phyloP scores from a whole-genome alignment of 2,329 filamentous ascomycete species.

The Decorospora gaudefroyi region DNA sequence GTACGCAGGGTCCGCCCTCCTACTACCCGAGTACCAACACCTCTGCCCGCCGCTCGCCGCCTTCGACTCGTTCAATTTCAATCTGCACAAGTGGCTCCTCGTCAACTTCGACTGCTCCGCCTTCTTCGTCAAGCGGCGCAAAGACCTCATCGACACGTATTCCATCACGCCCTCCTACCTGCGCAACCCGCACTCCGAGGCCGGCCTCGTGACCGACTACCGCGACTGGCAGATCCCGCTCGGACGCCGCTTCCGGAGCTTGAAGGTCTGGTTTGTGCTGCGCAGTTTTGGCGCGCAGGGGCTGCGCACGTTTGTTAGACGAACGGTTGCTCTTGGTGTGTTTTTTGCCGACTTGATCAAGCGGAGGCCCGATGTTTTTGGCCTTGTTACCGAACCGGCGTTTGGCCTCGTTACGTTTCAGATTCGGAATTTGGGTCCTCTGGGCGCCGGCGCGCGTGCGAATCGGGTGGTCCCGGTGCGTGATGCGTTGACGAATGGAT shows the following conservation, averaged over 20 bases:
- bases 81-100: slow-evolving; percentile 97
- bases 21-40: slow-evolving; percentile 79
- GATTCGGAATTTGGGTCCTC: slow-evolving; percentile 44
- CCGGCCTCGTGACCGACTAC: slow-evolving; percentile 88
- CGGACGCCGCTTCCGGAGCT: slow-evolving; percentile 79
- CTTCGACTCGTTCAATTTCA: slow-evolving; percentile 91
- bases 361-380: slow-evolving; percentile 70
- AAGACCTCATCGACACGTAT: slow-evolving; percentile 77
- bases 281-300: slow-evolving; percentile 79
- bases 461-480: slow-evolving; percentile 33
- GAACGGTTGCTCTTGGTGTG: slow-evolving; percentile 71
- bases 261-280: slow-evolving; percentile 96
- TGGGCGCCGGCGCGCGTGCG: not conserved
- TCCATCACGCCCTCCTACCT: slow-evolving; percentile 82
- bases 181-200: slow-evolving; percentile 77
- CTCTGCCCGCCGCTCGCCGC: slow-evolving; percentile 63
- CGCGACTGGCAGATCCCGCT: slow-evolving; percentile 97
- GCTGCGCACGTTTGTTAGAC: slow-evolving; percentile 71
- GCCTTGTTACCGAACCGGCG: slow-evolving; percentile 71
- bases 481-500: slow-evolving; percentile 42
- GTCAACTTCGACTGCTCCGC: slow-evolving; percentile 86
- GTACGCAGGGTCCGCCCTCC: slow-evolving; percentile 83
- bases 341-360: slow-evolving; percentile 66
- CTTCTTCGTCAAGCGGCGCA: slow-evolving; percentile 75
- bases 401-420: slow-evolving; percentile 84